Percentiles rank a stretch among this genome's conserved stretches.
Conservation (phyloP, 1,284 basidiomycete species). For the Takashimella tepidaria region DNA sequence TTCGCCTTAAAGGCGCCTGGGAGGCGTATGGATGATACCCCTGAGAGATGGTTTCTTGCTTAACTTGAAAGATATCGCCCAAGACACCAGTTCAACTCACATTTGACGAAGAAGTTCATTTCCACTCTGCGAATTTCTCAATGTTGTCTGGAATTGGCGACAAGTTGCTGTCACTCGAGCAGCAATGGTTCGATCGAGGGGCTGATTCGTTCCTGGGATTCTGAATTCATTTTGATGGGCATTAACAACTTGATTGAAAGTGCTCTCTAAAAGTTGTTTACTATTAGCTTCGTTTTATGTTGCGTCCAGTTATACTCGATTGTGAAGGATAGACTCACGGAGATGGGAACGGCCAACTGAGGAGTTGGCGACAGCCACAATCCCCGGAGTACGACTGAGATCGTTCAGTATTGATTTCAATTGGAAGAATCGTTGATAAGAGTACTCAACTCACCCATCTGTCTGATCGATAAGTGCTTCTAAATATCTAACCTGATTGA, state of each 20-base stretch:
- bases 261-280: too few relatives aligned
- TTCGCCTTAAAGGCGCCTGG: constrained; percentile 11
- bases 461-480: constrained; percentile 35
- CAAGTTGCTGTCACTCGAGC: constrained; percentile 21
- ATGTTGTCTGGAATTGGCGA: constrained; percentile 37
- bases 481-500: constrained; percentile 32
- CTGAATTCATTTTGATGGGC: too few relatives aligned
- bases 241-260: neutral
- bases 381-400: constrained; percentile 37
- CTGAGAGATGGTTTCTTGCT: too few relatives aligned
- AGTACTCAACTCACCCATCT: constrained; percentile 26
- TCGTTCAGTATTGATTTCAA: too few relatives aligned
- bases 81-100: constrained; percentile 10
- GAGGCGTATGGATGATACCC: constrained; percentile 17
- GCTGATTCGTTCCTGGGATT: too few relatives aligned
- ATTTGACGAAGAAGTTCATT: constrained; percentile 30
- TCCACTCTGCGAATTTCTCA: constrained; percentile 43
- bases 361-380: constrained; percentile 40
- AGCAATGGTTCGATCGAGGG: too few relatives aligned
- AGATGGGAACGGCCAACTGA: constrained; percentile 43
- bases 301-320: too few relatives aligned
- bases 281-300: too few relatives aligned
- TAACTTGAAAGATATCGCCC: too few relatives aligned
- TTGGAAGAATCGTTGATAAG: too few relatives aligned
- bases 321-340: constrained; percentile 28